phyloP scores from a whole-genome alignment of 768 basidiomycete species.

The Mrakia frigida region DNA sequence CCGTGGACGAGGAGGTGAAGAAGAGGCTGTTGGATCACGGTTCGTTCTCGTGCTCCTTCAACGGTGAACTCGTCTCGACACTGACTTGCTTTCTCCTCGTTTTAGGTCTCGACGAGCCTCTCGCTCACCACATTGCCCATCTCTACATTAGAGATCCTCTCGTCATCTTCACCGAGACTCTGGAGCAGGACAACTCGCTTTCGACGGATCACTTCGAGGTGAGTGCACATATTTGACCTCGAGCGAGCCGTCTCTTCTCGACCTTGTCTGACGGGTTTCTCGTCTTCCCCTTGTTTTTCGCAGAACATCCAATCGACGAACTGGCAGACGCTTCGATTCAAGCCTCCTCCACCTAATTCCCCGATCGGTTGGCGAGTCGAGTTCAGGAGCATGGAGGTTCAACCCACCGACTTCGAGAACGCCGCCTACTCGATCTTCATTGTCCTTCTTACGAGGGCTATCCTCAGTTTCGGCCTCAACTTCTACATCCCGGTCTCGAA shows the following conservation, averaged over 20 bases:
- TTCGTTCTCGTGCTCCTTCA: conserved; percentile 44
- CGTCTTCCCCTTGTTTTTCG: not conserved
- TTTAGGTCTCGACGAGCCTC: conserved; percentile 72
- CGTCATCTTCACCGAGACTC: conserved; percentile 87
- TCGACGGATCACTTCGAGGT: conserved; percentile 97
- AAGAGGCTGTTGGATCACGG: conserved; percentile 71
- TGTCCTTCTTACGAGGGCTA: conserved; percentile 87
- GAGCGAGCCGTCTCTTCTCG: no score
- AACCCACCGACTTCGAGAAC: conserved; percentile 98
- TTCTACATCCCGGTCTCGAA: conserved; percentile 97
- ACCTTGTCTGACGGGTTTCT: no score
- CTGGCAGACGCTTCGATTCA: conserved; percentile 98
- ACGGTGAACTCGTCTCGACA: not conserved
- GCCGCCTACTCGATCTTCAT: conserved; percentile 94
- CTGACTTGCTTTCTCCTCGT: not conserved
- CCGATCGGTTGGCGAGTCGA: conserved; percentile 96
- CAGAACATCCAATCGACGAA: conserved; percentile 99
- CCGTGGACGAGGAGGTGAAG: conserved; percentile 70
- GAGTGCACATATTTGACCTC: conserved; percentile 21
- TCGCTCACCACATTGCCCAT: conserved; percentile 89
- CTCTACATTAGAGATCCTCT: conserved; percentile 96
- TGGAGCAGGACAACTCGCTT: conserved; percentile 78
- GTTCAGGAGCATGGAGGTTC: conserved; percentile 98
- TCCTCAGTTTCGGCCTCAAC: conserved; percentile 83
- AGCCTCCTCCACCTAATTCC: conserved; percentile 90